Percentiles rank a stretch among this genome's conserved stretches.
Evolutionary conservation across 2,329 filamentous ascomycete genomes (phyloP).

Genomic region (Pseudogymnoascus sp.): DNA sequence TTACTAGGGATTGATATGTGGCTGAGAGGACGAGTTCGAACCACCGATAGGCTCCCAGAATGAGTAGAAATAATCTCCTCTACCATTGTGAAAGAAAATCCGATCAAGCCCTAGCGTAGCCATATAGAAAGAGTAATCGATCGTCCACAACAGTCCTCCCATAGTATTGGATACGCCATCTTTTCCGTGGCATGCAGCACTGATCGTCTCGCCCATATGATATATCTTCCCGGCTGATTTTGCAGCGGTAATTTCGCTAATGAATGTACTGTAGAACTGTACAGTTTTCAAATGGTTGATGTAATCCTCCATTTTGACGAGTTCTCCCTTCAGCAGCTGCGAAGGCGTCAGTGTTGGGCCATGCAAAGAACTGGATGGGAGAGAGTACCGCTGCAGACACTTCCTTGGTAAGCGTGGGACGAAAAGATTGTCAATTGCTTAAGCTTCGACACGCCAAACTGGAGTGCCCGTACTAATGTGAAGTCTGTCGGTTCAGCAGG

Average conservation of each 20-base stretch:
- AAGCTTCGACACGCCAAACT: not conserved
- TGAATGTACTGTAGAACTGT: not conserved
- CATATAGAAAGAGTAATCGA: slow-evolving; percentile 20
- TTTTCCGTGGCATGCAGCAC: slow-evolving; percentile 21
- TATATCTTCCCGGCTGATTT: slow-evolving; percentile 9
- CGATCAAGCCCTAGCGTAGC: slow-evolving; percentile 20
- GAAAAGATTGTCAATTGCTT: not conserved
- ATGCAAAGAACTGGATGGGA: not conserved
- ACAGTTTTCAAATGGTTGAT: not conserved
- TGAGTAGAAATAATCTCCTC: slow-evolving; percentile 4
- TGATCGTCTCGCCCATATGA: slow-evolving; percentile 26
- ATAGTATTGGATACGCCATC: slow-evolving; percentile 21
- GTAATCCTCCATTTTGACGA: not conserved
- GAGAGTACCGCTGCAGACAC: not conserved
- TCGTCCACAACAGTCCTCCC: slow-evolving; percentile 21
- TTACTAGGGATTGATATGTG: not conserved
- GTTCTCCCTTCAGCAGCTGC: not conserved
- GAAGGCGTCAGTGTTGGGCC: not conserved
- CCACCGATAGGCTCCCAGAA: slow-evolving; percentile 17
- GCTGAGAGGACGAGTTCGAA: not conserved
- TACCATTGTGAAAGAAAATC: slow-evolving; percentile 18
- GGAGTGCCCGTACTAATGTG: not conserved
- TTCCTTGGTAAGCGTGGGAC: not conserved
- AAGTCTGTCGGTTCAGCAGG: not conserved
- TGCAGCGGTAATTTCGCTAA: not conserved